Evolutionary conservation across 306 rosid species (phyloP), one percentile per base, ranked within the genome.

Genomic region (Bauhinia variegata): DNA sequence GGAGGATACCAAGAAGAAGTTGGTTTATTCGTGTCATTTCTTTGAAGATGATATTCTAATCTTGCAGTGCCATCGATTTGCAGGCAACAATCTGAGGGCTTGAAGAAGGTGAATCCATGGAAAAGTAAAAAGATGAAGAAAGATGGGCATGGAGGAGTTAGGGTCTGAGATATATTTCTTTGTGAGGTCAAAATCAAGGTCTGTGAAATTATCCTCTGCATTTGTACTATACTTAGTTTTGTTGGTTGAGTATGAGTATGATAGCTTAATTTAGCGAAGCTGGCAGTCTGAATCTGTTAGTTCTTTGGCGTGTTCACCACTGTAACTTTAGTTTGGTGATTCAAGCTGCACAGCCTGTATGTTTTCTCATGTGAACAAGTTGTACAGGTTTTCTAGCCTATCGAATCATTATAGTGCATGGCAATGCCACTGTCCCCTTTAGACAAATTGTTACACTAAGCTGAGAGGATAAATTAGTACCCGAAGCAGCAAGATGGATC

Each of bases 31-130:
- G n/a, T n/a, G n/a, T n/a, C n/a, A n/a, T n/a, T n/a, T n/a, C n/a
- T n/a, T n/a, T n/a, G n/a, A n/a, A n/a, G n/a, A n/a, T n/a, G n/a
- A n/a, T n/a, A n/a, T n/a, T n/a, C n/a, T n/a, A n/a, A n/a, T n/a
- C n/a, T n/a, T n/a, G n/a, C n/a, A n/a, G n/a, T n/a, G n/a, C n/a
- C n/a, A n/a, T n/a, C n/a, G n/a, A n/a, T n/a, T n/a, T n/a, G n/a
- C 80, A 89, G 98, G 78, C 63, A 68, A 77, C 74, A 11, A 66
- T 92, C 3, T 31, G 83, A 84, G 53, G 87, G 95, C 11, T 44
- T 87, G 77, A 87, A 87, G 88, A 92, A 86, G 50, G 82, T 78
- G 52, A 87, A 87, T 73, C 83, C 89, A 50, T 84, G 95, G 95
- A 84, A 70, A 73, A 77, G 67, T 54, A 85, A 69, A 66, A 89